A percentile compares a stretch with the other conserved stretches of the same genome.
Conservation (phyloP, 1,284 basidiomycete species). For the Rhodotorula glutinis region DNA sequence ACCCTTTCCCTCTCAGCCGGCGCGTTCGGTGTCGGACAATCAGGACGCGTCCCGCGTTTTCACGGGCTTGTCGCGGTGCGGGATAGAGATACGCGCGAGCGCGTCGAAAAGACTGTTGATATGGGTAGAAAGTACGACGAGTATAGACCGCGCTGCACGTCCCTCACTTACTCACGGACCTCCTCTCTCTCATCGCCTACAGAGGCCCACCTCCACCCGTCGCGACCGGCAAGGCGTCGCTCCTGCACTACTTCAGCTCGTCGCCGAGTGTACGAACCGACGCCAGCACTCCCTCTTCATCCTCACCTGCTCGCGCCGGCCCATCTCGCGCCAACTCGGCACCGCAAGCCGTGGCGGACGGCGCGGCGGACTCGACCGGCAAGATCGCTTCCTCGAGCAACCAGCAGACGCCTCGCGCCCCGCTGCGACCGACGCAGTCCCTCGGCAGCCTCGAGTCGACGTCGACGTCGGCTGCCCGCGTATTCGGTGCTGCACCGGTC, state of each 20-base stretch:
- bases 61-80: too few species aligned
- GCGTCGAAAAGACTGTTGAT: background rate
- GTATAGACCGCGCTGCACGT: background rate
- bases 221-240: background rate
- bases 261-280: background rate
- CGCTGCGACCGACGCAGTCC: slow-evolving; percentile 5
- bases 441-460: slow-evolving; percentile 1
- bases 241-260: slow-evolving; percentile 3
- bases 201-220: background rate
- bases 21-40: too few species aligned
- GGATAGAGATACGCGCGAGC: too few species aligned
- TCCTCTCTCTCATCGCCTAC: background rate
- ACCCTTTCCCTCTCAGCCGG: too few species aligned
- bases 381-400: background rate
- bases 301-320: background rate
- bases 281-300: too few species aligned
- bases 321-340: background rate
- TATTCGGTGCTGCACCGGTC: background rate
- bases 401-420: too few species aligned
- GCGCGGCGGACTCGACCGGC: background rate
- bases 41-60: too few species aligned
- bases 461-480: background rate
- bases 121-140: background rate
- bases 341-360: background rate
- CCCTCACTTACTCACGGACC: too few species aligned